Conservation (phyloP, 306 rosid genomes). For the Ziziphus jujuba region DNA sequence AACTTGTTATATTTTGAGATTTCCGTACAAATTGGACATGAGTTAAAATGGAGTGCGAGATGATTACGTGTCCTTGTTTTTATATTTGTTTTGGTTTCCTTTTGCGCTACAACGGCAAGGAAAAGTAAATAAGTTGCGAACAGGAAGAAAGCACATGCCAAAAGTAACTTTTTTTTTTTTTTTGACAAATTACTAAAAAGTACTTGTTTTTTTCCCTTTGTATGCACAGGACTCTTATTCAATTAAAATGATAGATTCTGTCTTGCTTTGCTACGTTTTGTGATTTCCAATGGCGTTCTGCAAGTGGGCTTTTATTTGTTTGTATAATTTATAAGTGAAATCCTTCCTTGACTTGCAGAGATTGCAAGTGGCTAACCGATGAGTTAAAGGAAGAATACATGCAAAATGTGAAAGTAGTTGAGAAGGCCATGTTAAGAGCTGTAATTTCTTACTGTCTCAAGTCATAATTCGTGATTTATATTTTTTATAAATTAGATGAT, state of each 20-base stretch:
- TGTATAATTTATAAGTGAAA: background rate
- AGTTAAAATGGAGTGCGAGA: no score
- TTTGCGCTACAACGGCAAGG: no score
- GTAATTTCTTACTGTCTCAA: conserved; percentile 20
- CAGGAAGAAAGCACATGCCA: no score
- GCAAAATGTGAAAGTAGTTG: conserved; percentile 33
- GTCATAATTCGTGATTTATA: background rate
- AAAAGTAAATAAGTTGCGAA: no score
- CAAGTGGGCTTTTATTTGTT: background rate
- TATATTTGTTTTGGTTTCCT: no score
- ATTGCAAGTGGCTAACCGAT: conserved; percentile 40
- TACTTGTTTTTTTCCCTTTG: no score
- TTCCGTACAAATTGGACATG: background rate
- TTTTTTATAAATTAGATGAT: background rate
- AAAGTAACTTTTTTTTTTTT: no score
- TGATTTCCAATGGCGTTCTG: background rate
- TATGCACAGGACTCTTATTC: no score
- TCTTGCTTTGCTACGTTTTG: background rate
- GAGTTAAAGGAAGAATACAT: conserved; percentile 35
- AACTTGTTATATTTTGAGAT: background rate
- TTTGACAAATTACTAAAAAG: no score
- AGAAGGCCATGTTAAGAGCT: conserved; percentile 41
- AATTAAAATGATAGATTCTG: background rate
- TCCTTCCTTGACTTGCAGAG: conserved; percentile 25
- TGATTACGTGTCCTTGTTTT: no score